A percentile compares a stretch with the other conserved stretches of the same genome.
These are phyloP conservation scores for Ogataea wickerhamii DNA, from an alignment of 805 yeast genomes.

Conservation along the genomic window DNA sequence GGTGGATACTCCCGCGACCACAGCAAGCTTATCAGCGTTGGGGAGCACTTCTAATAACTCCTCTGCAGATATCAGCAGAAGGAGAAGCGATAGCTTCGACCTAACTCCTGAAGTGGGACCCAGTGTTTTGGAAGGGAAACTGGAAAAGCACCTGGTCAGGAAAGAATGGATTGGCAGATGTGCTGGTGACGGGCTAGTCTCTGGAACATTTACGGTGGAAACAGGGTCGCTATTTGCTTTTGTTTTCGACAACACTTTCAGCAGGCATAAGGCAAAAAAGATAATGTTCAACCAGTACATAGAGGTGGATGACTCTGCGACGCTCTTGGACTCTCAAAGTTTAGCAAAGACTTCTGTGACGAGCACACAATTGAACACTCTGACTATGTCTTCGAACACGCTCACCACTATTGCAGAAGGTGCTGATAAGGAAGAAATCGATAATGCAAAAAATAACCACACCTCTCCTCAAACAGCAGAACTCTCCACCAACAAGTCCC, in stretches of 20 bases:
- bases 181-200: slow-evolving; percentile 56
- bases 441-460: background rate
- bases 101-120: slow-evolving; percentile 33
- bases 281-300: slow-evolving; percentile 59
- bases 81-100: slow-evolving; percentile 23
- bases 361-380: background rate
- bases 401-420: slow-evolving; percentile 11
- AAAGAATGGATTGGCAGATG: slow-evolving; percentile 56
- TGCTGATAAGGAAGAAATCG: slow-evolving; percentile 7
- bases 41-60: slow-evolving; percentile 1
- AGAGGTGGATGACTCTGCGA: slow-evolving; percentile 7
- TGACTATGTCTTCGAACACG: slow-evolving; percentile 5
- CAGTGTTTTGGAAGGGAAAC: slow-evolving; percentile 47
- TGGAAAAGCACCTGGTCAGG: slow-evolving; percentile 48
- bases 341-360: background rate
- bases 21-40: background rate
- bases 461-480: background rate
- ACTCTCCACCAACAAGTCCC: background rate
- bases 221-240: slow-evolving; percentile 78
- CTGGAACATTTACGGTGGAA: slow-evolving; percentile 57
- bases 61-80: slow-evolving; percentile 8
- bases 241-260: slow-evolving; percentile 87
- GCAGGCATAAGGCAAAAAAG: slow-evolving; percentile 79
- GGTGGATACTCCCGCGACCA: background rate
- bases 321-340: background rate